Conservation (phyloP, 2,329 filamentous ascomycete genomes). For the Epichloe uncinata region DNA sequence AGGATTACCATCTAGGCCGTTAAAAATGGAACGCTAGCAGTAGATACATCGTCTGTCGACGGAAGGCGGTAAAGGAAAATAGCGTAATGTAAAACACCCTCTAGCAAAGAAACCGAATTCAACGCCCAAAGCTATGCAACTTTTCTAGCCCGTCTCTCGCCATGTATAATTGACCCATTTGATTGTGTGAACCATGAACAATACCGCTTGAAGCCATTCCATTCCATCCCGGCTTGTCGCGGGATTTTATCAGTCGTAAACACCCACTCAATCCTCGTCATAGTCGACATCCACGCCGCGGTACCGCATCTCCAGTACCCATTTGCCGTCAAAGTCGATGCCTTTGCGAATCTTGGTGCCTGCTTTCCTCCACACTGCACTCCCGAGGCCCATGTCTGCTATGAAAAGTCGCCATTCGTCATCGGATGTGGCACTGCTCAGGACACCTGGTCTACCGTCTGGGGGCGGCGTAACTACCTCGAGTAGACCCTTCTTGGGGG, state of each 20-base stretch:
- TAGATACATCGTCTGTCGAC: no score
- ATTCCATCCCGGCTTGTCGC: background rate
- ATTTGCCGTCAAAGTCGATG: conserved; percentile 76
- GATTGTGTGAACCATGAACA: background rate
- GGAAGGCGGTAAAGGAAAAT: no score
- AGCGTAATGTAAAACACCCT: no score
- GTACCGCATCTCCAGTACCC: conserved; percentile 62
- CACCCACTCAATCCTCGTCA: conserved; percentile 5
- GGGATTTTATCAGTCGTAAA: background rate
- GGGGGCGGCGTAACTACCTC: conserved; percentile 52
- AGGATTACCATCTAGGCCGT: no score
- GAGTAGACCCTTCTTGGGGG: conserved; percentile 72
- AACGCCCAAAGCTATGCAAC: no score
- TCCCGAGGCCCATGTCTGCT: conserved; percentile 74
- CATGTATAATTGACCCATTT: no score
- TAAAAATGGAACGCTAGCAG: no score
- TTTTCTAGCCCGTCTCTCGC: no score
- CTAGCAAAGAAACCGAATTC: background rate
- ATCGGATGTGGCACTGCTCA: conserved; percentile 24
- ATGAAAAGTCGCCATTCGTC: conserved; percentile 69
- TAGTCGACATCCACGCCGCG: conserved; percentile 22
- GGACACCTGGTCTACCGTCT: conserved; percentile 23
- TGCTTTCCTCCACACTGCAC: conserved; percentile 73
- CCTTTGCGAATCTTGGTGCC: conserved; percentile 70
- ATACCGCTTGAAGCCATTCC: background rate